Percentiles rank a stretch among this genome's conserved stretches.
These are phyloP conservation scores for Alternaria viburni DNA, from an alignment of 2,329 filamentous ascomycete genomes.

Conservation along the genomic window DNA sequence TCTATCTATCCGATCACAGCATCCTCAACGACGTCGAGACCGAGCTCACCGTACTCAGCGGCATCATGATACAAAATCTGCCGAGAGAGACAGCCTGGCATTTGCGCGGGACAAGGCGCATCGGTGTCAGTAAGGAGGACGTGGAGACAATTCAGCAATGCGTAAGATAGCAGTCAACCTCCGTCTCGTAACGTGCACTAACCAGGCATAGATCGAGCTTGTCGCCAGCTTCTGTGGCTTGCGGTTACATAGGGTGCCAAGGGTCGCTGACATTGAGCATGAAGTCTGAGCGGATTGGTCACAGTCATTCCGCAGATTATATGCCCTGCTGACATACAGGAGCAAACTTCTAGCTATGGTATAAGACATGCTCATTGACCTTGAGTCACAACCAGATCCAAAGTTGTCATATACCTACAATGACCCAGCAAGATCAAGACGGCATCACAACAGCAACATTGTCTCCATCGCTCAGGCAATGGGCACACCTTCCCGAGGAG, in stretches of 20 bases:
- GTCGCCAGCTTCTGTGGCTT: slow-evolving; percentile 37
- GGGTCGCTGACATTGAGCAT: slow-evolving; percentile 42
- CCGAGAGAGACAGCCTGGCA: slow-evolving; percentile 62
- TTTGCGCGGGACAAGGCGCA: slow-evolving; percentile 56
- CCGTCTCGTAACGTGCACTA: not conserved
- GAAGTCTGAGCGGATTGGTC: slow-evolving; percentile 28
- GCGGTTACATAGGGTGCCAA: slow-evolving; percentile 35
- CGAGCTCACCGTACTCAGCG: slow-evolving; percentile 60
- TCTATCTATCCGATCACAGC: slow-evolving; percentile 63
- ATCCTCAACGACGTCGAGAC: slow-evolving; percentile 63
- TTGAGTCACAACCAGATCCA: not conserved
- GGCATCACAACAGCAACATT: not conserved
- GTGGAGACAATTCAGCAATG: slow-evolving; percentile 53
- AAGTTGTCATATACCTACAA: not conserved
- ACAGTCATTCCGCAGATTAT: not conserved
- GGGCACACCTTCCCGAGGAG: not conserved
- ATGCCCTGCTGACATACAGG: not conserved
- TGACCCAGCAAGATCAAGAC: not conserved
- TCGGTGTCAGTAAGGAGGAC: slow-evolving; percentile 56
- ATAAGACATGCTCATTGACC: not conserved
- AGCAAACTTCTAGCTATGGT: not conserved
- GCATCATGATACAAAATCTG: slow-evolving; percentile 66
- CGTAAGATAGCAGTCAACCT: slow-evolving; percentile 27
- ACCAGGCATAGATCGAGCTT: slow-evolving; percentile 35
- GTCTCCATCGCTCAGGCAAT: not conserved